Evolutionary conservation across 495 filamentous ascomycete genomes (phyloP).

Genomic region (Aspergillus funiculosus): DNA sequence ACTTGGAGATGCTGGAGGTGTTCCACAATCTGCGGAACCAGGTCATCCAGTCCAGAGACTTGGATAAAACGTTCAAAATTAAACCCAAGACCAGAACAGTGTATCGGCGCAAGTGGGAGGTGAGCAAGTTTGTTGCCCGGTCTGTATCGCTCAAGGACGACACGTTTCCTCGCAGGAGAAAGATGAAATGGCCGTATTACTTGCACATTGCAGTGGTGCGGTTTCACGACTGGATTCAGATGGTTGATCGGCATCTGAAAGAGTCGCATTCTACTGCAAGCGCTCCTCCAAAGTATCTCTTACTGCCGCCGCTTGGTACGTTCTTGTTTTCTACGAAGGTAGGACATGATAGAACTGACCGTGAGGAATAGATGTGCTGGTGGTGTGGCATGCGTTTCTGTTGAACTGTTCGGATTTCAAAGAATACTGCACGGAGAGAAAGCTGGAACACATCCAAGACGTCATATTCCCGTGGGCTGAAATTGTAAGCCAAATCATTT

Average conservation of each 20-base stretch:
- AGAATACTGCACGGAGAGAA: slow-evolving; percentile 1
- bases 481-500: slow-evolving; percentile 18
- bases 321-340: no score
- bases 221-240: slow-evolving; percentile 17
- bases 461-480: slow-evolving; percentile 20
- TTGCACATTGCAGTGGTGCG: slow-evolving; percentile 17
- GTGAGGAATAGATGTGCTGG: slow-evolving; percentile 18
- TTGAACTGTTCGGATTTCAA: slow-evolving; percentile 17
- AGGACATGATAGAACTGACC: neutral
- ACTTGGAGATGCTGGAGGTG: slow-evolving; percentile 32
- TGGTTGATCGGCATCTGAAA: neutral
- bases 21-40: slow-evolving; percentile 20
- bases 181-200: slow-evolving; percentile 19
- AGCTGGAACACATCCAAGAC: slow-evolving; percentile 2
- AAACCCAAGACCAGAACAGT: slow-evolving; percentile 8
- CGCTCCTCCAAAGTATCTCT: neutral
- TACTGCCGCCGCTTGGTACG: slow-evolving; percentile 16
- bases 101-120: neutral
- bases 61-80: slow-evolving; percentile 10
- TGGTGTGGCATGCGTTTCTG: slow-evolving; percentile 25
- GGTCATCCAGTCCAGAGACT: slow-evolving; percentile 1
- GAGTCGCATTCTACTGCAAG: neutral
- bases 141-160: slow-evolving; percentile 8
- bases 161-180: slow-evolving; percentile 7
- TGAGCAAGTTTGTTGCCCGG: neutral